Conservation (phyloP, 169 alveolate genomes). For the Cyclospora cayetanensis region DNA sequence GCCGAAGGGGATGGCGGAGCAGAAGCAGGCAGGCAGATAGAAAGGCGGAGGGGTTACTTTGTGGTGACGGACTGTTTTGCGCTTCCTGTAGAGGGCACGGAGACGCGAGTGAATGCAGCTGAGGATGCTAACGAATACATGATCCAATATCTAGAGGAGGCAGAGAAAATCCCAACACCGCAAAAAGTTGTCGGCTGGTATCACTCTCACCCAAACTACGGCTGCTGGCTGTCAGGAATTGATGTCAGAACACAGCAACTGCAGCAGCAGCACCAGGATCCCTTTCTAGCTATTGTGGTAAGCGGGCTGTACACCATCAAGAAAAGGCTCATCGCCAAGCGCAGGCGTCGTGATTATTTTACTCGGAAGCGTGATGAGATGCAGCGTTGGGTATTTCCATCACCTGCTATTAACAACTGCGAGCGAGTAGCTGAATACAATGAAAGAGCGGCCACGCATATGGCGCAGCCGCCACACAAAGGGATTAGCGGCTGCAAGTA, state of each 20-base stretch:
- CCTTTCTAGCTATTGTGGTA: conserved; percentile 90
- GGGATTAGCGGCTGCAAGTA: too few species aligned
- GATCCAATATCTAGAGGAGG: conserved; percentile 72
- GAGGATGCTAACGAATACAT: conserved; percentile 84
- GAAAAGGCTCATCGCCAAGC: not conserved
- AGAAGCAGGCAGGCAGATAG: not conserved
- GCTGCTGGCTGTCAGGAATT: conserved; percentile 91
- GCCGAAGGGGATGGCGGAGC: not conserved
- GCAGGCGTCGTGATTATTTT: not conserved
- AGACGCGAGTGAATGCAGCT: conserved; percentile 89
- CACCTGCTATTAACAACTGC: too few species aligned
- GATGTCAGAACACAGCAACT: conserved; percentile 85
- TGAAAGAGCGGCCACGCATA: too few species aligned
- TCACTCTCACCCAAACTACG: conserved; percentile 94
- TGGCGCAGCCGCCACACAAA: too few species aligned
- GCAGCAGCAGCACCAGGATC: conserved; percentile 87
- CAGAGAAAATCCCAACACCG: conserved; percentile 65
- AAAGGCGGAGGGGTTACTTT: conserved; percentile 75
- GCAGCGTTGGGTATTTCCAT: not conserved
- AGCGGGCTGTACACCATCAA: not conserved
- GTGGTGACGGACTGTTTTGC: conserved; percentile 89
- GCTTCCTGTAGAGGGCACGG: conserved; percentile 94
- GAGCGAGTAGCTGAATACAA: too few species aligned
- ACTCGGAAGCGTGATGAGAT: not conserved
- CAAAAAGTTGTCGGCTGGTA: conserved; percentile 92